phyloP scores from a whole-genome alignment of 2,329 filamentous ascomycete species.

The Fusarium denticulatum region DNA sequence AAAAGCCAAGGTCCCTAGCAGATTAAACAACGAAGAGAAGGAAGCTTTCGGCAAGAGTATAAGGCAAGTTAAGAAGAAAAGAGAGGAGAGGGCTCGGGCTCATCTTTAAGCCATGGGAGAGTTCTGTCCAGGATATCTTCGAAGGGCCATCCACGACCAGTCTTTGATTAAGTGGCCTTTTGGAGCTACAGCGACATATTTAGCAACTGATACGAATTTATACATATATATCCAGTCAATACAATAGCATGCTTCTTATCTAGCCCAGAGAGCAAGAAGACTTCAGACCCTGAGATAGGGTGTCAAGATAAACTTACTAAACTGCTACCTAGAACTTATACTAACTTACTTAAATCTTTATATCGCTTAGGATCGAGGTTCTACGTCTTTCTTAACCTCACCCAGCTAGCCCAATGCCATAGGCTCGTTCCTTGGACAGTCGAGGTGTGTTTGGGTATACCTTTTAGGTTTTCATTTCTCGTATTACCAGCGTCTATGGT shows the following conservation, averaged over 20 bases:
- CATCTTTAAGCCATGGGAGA: conserved; percentile 53
- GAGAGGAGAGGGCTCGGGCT: conserved; percentile 61
- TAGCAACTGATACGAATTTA: conserved; percentile 5
- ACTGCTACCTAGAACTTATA: background rate
- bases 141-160: background rate
- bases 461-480: background rate
- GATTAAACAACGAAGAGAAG: conserved; percentile 62
- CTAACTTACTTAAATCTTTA: background rate
- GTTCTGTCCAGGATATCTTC: conserved; percentile 16
- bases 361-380: background rate
- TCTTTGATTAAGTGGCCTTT: background rate
- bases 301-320: background rate
- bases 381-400: background rate
- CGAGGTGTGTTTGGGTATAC: conserved; percentile 31
- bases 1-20: conserved; percentile 52
- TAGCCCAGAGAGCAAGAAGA: background rate
- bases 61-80: conserved; percentile 58
- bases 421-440: conserved; percentile 20
- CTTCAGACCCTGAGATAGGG: background rate
- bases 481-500: conserved; percentile 7
- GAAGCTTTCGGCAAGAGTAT: conserved; percentile 54
- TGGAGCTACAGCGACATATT: background rate
- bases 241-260: background rate
- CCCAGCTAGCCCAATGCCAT: background rate
- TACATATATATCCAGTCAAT: conserved; percentile 13